Percentiles rank a stretch among this genome's conserved stretches.
phyloP scores from a whole-genome alignment of 208 protist species.

The Acanthamoeba rhysodes region DNA sequence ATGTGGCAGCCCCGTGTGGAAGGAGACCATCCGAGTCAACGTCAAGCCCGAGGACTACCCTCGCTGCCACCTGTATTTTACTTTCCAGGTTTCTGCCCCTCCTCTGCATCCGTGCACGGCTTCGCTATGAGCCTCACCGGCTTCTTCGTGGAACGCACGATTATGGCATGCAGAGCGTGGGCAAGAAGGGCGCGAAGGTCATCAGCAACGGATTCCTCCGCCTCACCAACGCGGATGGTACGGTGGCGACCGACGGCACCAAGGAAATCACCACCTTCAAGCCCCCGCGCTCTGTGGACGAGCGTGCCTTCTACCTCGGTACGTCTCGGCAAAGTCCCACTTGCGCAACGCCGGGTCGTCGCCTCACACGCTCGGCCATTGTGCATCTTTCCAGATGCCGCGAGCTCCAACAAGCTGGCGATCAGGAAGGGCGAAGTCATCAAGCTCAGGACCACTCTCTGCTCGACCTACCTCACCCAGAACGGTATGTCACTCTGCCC shows the following conservation, averaged over 20 bases:
- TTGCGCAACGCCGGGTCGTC: not conserved
- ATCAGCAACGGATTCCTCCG: constrained; percentile 61
- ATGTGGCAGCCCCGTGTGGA: constrained; percentile 28
- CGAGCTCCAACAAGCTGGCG: constrained; percentile 44
- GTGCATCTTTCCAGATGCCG: not conserved
- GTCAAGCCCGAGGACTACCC: constrained; percentile 50
- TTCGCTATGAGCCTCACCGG: too few relatives aligned
- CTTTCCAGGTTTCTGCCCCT: constrained; percentile 43
- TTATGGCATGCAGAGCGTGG: not conserved
- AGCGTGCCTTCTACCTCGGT: constrained; percentile 69
- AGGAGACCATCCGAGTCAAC: constrained; percentile 51
- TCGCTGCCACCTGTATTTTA: constrained; percentile 65
- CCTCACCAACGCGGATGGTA: constrained; percentile 66
- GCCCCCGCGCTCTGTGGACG: constrained; percentile 10
- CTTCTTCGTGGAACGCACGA: not conserved
- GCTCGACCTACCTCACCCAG: constrained; percentile 74
- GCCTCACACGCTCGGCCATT: not conserved
- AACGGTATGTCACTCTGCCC: not conserved
- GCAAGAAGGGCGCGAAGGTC: constrained; percentile 74
- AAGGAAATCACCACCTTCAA: constrained; percentile 70
- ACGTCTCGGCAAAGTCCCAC: not conserved
- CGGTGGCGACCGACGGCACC: constrained; percentile 15
- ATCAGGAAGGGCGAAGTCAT: constrained; percentile 66
- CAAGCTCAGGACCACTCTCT: constrained; percentile 52
- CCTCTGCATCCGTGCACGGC: not conserved